Percentiles rank a stretch among this genome's conserved stretches.
Conservation (phyloP, 495 filamentous ascomycete species). For the Tuber magnatum region DNA sequence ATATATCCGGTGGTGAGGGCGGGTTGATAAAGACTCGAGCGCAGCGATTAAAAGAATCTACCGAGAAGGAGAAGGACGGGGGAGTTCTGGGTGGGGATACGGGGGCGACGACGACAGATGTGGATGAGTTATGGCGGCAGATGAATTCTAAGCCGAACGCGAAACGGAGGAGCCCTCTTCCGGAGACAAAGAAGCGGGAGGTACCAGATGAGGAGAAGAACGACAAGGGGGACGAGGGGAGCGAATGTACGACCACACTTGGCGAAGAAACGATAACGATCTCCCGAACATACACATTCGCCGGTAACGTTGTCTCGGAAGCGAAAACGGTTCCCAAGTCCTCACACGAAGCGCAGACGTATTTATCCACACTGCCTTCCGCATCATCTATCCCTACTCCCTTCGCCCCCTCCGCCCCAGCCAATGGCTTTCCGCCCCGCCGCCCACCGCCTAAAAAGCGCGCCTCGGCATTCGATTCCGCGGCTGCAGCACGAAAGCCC, state of each 20-base stretch:
- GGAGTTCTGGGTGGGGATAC: slow-evolving; percentile 52
- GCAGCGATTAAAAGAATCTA: slow-evolving; percentile 24
- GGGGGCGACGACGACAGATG: slow-evolving; percentile 62
- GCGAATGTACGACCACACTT: slow-evolving; percentile 15
- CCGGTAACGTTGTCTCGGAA: slow-evolving; percentile 75
- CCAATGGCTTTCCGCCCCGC: slow-evolving; percentile 44
- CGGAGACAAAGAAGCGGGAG: slow-evolving; percentile 28
- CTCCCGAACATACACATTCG: slow-evolving; percentile 82
- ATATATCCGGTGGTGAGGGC: slow-evolving; percentile 54
- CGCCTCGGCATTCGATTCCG: slow-evolving; percentile 75
- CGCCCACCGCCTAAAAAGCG: slow-evolving; percentile 64
- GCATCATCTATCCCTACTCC: slow-evolving; percentile 43
- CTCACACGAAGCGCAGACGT: slow-evolving; percentile 75
- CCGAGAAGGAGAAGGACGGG: slow-evolving; percentile 48
- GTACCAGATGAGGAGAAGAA: slow-evolving; percentile 12
- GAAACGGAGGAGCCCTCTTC: slow-evolving; percentile 25
- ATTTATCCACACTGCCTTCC: slow-evolving; percentile 53
- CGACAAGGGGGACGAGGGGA: slow-evolving; percentile 10
- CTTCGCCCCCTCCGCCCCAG: slow-evolving; percentile 26
- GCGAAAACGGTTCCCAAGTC: slow-evolving; percentile 69
- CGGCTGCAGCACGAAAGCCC: slow-evolving; percentile 45
- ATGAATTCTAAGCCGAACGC: slow-evolving; percentile 53
- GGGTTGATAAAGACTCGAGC: slow-evolving; percentile 73
- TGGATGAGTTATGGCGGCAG: slow-evolving; percentile 78
- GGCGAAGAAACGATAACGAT: slow-evolving; percentile 56